phyloP scores from a whole-genome alignment of 441 rosid species.

The Arabidopsis lyrata region DNA sequence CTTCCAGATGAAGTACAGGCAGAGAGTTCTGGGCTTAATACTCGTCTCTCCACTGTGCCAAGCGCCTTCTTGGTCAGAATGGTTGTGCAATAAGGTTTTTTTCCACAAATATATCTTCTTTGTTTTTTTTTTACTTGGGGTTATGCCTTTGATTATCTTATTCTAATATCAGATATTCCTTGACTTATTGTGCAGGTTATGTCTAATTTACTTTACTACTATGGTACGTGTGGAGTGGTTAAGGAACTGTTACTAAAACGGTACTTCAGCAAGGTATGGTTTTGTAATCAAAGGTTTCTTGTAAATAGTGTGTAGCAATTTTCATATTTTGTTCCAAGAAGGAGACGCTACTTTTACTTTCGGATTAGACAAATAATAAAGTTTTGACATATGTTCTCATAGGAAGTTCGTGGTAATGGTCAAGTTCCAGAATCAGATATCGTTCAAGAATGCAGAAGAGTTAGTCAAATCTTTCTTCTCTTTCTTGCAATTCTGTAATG shows the following conservation, averaged over 20 bases:
- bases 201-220: conserved; percentile 83
- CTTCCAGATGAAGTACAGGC: conserved; percentile 79
- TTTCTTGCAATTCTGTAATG: conserved; percentile 15
- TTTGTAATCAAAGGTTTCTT: conserved; percentile 1
- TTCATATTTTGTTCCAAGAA: background rate
- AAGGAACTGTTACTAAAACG: conserved; percentile 87
- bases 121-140: conserved; percentile 11
- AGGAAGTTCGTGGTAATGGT: conserved; percentile 86
- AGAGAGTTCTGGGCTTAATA: conserved; percentile 87
- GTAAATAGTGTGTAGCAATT: background rate
- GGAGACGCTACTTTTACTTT: background rate
- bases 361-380: conserved; percentile 4
- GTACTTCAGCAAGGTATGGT: conserved; percentile 91
- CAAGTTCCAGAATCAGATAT: conserved; percentile 85
- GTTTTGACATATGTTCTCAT: conserved; percentile 43
- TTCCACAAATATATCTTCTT: conserved; percentile 28
- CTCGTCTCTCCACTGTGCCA: conserved; percentile 92
- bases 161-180: conserved; percentile 26
- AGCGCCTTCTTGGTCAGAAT: conserved; percentile 97
- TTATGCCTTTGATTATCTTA: conserved; percentile 2
- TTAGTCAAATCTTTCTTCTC: conserved; percentile 44
- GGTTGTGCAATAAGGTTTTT: conserved; percentile 88
- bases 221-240: conserved; percentile 92
- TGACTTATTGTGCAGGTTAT: conserved; percentile 64
- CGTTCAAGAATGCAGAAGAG: conserved; percentile 87